Evolutionary conservation across 78 protist genomes (phyloP).

Genomic region (Dictyostelium purpureum): DNA sequence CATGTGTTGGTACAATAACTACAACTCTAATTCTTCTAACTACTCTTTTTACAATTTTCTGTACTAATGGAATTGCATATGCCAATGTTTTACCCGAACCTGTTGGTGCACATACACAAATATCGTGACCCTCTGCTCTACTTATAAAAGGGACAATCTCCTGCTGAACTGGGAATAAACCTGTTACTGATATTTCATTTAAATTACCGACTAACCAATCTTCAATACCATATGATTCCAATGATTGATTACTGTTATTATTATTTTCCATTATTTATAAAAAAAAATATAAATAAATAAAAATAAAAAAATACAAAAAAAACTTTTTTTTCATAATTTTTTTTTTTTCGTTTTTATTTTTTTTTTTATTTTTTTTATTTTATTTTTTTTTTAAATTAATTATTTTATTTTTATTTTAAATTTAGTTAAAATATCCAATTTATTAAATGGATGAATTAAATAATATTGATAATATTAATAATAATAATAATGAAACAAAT

Average conservation of each 20-base stretch:
- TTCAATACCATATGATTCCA: constrained; percentile 28
- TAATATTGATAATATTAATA: background rate
- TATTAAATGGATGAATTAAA: background rate
- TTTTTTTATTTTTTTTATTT: background rate
- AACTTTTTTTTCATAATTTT: background rate
- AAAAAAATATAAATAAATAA: background rate
- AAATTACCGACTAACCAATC: constrained; percentile 28
- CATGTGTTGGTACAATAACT: constrained; percentile 67
- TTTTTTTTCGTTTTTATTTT: background rate
- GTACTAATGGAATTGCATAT: constrained; percentile 91
- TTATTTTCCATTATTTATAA: background rate
- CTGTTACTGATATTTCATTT: background rate
- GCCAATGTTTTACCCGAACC: constrained; percentile 96
- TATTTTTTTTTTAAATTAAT: background rate
- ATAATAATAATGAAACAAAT: background rate
- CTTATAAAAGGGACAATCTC: constrained; percentile 75
- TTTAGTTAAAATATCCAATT: too few relatives aligned
- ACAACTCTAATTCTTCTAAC: constrained; percentile 51
- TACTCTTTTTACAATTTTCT: constrained; percentile 52
- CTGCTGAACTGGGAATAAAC: constrained; percentile 58
- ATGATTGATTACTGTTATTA: background rate
- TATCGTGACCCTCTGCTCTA: constrained; percentile 83
- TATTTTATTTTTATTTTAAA: too few relatives aligned
- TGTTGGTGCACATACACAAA: constrained; percentile 90
- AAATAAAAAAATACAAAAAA: background rate